These are phyloP conservation scores for Infundibulicybe gibba DNA, from an alignment of 768 basidiomycete species.

Conservation along the genomic window DNA sequence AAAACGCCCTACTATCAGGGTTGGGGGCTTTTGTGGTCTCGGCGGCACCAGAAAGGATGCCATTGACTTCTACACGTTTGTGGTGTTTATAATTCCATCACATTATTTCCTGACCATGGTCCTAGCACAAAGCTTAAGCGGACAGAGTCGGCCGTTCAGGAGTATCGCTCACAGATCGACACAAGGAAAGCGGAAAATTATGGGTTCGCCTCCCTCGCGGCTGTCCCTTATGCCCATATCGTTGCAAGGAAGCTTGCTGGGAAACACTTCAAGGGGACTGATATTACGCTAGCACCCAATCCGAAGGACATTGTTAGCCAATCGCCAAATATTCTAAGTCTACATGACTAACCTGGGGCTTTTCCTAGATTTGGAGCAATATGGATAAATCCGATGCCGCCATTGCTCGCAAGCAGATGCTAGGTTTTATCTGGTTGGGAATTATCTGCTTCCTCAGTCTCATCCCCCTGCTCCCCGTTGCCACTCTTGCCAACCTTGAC, in stretches of 20 bases:
- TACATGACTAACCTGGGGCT: background rate
- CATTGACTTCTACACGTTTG: constrained; percentile 40
- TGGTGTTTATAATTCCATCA: constrained; percentile 52
- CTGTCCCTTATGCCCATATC: constrained; percentile 69
- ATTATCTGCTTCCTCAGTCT: constrained; percentile 79
- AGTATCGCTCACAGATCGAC: constrained; percentile 56
- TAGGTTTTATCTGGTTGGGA: constrained; percentile 64
- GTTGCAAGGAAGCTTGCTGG: constrained; percentile 55
- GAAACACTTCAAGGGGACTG: constrained; percentile 60
- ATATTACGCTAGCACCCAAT: constrained; percentile 67
- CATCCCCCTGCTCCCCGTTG: constrained; percentile 76
- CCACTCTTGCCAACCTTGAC: constrained; percentile 78
- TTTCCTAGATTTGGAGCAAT: constrained; percentile 70
- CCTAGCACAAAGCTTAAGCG: constrained; percentile 28
- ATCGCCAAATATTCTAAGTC: no score
- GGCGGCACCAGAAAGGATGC: constrained; percentile 73
- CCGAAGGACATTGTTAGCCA: constrained; percentile 32
- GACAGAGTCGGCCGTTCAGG: constrained; percentile 54
- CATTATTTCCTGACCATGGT: constrained; percentile 15
- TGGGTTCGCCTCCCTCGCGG: constrained; percentile 74
- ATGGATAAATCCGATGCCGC: constrained; percentile 53
- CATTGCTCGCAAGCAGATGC: constrained; percentile 44
- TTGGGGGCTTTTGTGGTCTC: constrained; percentile 67
- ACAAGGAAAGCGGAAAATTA: constrained; percentile 63
- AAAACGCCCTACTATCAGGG: constrained; percentile 61